Evolutionary conservation across 768 basidiomycete species (phyloP), one percentile per base, ranked within the genome.

Genomic region (Russula lepida): DNA sequence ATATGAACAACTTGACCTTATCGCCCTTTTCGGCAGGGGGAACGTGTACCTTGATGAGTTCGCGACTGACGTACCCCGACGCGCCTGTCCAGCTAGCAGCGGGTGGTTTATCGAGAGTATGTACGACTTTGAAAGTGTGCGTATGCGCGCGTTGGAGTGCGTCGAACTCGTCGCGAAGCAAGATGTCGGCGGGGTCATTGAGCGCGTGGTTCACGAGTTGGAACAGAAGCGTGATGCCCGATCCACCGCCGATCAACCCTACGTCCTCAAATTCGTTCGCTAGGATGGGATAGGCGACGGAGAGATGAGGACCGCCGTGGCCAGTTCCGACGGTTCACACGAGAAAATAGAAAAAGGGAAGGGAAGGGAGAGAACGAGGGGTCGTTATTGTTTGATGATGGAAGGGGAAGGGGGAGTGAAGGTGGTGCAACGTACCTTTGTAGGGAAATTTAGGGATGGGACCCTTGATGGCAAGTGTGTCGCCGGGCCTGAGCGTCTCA

Each of bases 181-280:
- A 84, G 64, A 99, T 97, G 71, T 99, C 97, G 56, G 81, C 78
- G 33, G 82, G 79, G 69, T 91, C 85, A 1, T 84, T 67, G 60
- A 86, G 81, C 9, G 91, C 87, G 71, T 93, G 84, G 47, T 78
- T 78, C 48, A 95, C 70, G 68, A 97, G 75, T 73, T 92, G 91
- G 76, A 89, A 92, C 49, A 93, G 80, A 2, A 91, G 91, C 9
- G 91, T 88, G 64, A 98, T 92, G 71, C 97, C 97, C 66, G 84
- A 88, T 56, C 97, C 97, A 56, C 97, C 97, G 35, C 91, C 92
- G 68, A 98, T 91, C 68, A 95, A 78, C 13, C 86, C 89, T 57
- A 97, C 85, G 66, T 93, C 78, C 23, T 94, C 89, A 55, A 88
- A 86, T 72, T 92, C 83, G 71, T 92, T 91, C 65, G 78, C 89